A percentile compares a stretch with the other conserved stretches of the same genome.
Evolutionary conservation across 2,329 filamentous ascomycete species (phyloP).

Genomic region (Trichoderma sp.): DNA sequence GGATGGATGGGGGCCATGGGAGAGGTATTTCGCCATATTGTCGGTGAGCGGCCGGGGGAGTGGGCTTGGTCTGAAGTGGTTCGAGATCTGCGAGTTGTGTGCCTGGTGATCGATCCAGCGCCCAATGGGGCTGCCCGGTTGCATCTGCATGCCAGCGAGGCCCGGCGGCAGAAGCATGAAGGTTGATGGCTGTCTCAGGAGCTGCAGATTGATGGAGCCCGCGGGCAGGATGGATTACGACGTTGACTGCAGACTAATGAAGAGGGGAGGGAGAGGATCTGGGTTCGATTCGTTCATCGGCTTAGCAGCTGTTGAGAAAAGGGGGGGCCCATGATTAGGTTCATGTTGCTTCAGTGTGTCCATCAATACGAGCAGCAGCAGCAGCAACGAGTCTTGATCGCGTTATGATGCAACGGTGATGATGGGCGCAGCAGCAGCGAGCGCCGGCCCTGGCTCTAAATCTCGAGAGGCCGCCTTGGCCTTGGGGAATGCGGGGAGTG

Average conservation of each 20-base stretch:
- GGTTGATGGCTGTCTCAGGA: conserved; percentile 11
- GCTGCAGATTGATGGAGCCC: not conserved
- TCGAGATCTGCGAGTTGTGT: not conserved
- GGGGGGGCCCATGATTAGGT: not conserved
- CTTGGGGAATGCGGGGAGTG: conserved; percentile 19
- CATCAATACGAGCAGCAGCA: not conserved
- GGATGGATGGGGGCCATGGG: not conserved
- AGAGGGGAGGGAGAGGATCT: not conserved
- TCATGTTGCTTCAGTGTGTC: not conserved
- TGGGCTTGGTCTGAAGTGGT: not conserved
- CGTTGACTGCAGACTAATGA: no score
- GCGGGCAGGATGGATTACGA: conserved; percentile 15
- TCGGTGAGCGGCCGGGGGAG: conserved; percentile 12
- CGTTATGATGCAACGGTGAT: conserved; percentile 26
- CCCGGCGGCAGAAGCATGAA: not conserved
- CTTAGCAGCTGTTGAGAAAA: not conserved
- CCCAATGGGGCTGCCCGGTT: conserved; percentile 12
- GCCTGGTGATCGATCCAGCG: conserved; percentile 16
- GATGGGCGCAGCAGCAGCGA: not conserved
- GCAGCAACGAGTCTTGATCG: not conserved
- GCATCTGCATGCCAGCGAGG: conserved; percentile 19
- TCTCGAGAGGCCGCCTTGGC: not conserved
- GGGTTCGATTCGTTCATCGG: not conserved
- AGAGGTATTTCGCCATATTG: conserved; percentile 16
- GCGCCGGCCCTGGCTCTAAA: not conserved